These are phyloP conservation scores for Apostasia shenzhenica DNA, from an alignment of 106 monocot genomes.

Conservation along the genomic window DNA sequence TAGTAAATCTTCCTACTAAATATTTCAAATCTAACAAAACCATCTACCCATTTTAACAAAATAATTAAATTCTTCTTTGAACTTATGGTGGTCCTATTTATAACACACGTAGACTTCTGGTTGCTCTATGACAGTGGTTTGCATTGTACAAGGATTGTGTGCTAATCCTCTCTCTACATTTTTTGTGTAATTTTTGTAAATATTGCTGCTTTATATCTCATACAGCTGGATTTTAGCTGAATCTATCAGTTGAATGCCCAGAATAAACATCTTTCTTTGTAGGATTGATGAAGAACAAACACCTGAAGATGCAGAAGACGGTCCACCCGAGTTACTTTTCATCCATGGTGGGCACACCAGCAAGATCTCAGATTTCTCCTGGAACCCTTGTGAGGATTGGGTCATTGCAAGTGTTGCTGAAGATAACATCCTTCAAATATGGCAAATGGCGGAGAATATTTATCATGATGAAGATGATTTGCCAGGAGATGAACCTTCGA, in stretches of 20 bases:
- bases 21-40: neutral
- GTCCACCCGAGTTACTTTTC: constrained; percentile 83
- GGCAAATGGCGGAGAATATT: constrained; percentile 99
- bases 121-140: no score
- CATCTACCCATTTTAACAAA: neutral
- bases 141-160: no score
- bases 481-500: neutral
- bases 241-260: no score
- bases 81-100: no score
- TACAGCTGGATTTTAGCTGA: neutral
- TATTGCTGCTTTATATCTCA: neutral
- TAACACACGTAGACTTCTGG: no score
- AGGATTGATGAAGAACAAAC: constrained; percentile 89
- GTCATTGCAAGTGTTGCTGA: constrained; percentile 89
- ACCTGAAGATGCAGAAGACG: constrained; percentile 89
- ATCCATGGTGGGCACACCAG: constrained; percentile 98
- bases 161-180: no score
- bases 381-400: constrained; percentile 94
- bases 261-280: neutral
- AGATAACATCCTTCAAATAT: constrained; percentile 98
- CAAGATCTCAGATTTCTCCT: constrained; percentile 98
- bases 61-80: no score
- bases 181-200: neutral
- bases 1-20: neutral
- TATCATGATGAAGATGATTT: constrained; percentile 83